Evolutionary conservation across 2,329 filamentous ascomycete genomes (phyloP).

Genomic region (Xylariales sp.): DNA sequence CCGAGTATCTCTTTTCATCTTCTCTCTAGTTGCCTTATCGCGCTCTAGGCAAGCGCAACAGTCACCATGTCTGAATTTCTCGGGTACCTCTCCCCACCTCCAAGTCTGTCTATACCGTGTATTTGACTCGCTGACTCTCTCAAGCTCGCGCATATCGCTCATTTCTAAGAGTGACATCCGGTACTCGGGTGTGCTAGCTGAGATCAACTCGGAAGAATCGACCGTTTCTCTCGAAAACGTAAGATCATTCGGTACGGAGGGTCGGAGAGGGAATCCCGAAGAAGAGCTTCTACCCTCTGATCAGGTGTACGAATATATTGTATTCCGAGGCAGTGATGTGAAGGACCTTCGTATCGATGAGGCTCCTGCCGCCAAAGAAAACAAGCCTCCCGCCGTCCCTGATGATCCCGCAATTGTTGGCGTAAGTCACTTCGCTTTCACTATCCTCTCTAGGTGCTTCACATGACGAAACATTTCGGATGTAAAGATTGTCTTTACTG

Average conservation of each 20-base stretch:
- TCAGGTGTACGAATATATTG: conserved; percentile 95
- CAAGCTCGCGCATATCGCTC: conserved; percentile 86
- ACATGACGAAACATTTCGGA: conserved; percentile 95
- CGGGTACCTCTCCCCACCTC: conserved; percentile 36
- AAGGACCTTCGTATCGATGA: conserved; percentile 96
- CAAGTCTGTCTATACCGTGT: conserved; percentile 3
- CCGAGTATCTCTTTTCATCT: not conserved
- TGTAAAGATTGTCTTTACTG: conserved; percentile 83
- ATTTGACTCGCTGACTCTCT: conserved; percentile 16
- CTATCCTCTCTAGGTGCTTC: conserved; percentile 25
- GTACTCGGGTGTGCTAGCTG: conserved; percentile 94
- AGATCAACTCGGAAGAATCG: conserved; percentile 96
- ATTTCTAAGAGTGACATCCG: conserved; percentile 97
- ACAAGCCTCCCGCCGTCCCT: conserved; percentile 72
- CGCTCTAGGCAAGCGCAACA: conserved; percentile 2
- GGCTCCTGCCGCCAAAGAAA: conserved; percentile 67
- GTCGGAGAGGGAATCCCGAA: conserved; percentile 69
- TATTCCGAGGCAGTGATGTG: conserved; percentile 96
- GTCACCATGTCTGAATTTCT: conserved; percentile 54
- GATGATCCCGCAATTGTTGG: conserved; percentile 95
- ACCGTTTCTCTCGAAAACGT: conserved; percentile 98
- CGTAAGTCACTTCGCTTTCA: conserved; percentile 60
- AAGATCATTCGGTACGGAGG: conserved; percentile 89
- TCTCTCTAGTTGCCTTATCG: conserved; percentile 10
- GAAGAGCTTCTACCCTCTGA: conserved; percentile 82